A percentile compares a stretch with the other conserved stretches of the same genome.
Conservation (phyloP, 306 rosid genomes). For the Abrus pulchellus region DNA sequence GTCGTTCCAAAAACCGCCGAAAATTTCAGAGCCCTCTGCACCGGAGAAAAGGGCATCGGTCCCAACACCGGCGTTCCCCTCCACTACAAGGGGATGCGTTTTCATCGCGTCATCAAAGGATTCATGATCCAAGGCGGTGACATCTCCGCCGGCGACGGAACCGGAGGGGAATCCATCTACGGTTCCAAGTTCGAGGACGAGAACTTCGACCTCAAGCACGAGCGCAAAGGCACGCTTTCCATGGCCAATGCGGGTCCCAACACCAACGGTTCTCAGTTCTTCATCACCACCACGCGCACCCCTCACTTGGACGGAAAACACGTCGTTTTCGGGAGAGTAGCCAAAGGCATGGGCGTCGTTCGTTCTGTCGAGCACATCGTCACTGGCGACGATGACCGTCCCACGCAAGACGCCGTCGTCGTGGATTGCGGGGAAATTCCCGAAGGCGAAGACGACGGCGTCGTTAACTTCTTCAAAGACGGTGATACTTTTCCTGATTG, state of each 20-base stretch:
- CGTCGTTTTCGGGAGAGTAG: conserved; percentile 76
- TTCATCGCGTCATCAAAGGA: conserved; percentile 81
- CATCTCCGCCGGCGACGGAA: conserved; percentile 69
- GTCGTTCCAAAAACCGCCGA: conserved; percentile 83
- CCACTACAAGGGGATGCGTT: conserved; percentile 72
- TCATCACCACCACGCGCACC: conserved; percentile 63
- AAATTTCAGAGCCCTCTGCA: conserved; percentile 82
- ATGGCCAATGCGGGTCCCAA: conserved; percentile 78
- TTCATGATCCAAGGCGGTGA: conserved; percentile 91
- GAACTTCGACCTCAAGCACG: conserved; percentile 76
- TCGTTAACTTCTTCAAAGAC: conserved; percentile 70
- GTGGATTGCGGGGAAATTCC: conserved; percentile 71
- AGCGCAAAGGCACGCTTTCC: conserved; percentile 76
- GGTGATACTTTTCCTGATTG: conserved; percentile 80
- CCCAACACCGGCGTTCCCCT: conserved; percentile 65
- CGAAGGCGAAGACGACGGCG: conserved; percentile 73
- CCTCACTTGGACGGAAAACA: conserved; percentile 84
- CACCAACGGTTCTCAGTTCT: conserved; percentile 79
- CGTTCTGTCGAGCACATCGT: conserved; percentile 65
- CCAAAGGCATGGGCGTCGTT: conserved; percentile 81
- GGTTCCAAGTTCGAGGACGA: conserved; percentile 78
- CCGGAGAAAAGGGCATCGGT: conserved; percentile 73
- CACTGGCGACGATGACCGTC: conserved; percentile 59
- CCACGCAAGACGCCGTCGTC: conserved; percentile 57
- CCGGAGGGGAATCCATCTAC: conserved; percentile 84